These are phyloP conservation scores for Bipolaris sorokiniana DNA, from an alignment of 2,329 filamentous ascomycete species.

Conservation along the genomic window DNA sequence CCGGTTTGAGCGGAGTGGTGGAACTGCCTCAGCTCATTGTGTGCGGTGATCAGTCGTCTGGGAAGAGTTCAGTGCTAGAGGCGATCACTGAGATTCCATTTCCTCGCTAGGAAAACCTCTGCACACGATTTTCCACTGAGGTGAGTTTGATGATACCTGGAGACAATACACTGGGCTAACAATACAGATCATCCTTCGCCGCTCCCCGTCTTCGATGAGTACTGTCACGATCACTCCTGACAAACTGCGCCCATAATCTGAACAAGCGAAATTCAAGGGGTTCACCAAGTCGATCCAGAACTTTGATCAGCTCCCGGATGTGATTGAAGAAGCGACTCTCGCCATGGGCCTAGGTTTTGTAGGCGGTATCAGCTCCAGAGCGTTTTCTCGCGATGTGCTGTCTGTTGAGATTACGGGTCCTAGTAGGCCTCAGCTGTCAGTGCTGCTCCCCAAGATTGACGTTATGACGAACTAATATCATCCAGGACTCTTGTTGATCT, in stretches of 20 bases:
- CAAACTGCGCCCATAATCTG: constrained; percentile 32
- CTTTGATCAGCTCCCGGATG: constrained; percentile 52
- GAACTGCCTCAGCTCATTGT: constrained; percentile 39
- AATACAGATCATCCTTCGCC: constrained; percentile 41
- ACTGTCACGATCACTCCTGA: constrained; percentile 49
- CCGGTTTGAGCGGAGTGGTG: constrained; percentile 50
- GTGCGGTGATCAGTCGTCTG: constrained; percentile 62
- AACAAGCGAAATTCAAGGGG: constrained; percentile 41
- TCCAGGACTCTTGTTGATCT: constrained; percentile 55
- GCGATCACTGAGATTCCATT: constrained; percentile 68
- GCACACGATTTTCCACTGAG: constrained; percentile 65
- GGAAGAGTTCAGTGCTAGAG: constrained; percentile 70
- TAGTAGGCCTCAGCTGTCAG: constrained; percentile 37
- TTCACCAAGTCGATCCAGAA: constrained; percentile 48
- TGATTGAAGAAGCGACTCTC: constrained; percentile 61
- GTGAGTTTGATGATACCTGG: neutral
- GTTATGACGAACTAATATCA: constrained; percentile 5
- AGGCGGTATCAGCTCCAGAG: constrained; percentile 24
- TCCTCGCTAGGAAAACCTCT: constrained; percentile 61
- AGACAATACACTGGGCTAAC: neutral
- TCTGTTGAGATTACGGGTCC: constrained; percentile 54
- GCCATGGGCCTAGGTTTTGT: constrained; percentile 54
- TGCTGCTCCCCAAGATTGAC: constrained; percentile 22
- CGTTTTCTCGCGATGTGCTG: constrained; percentile 53
- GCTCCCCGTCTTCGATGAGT: constrained; percentile 29